phyloP scores from a whole-genome alignment of 805 yeast genomes.

The Cyberlindnera subsufficiens region DNA sequence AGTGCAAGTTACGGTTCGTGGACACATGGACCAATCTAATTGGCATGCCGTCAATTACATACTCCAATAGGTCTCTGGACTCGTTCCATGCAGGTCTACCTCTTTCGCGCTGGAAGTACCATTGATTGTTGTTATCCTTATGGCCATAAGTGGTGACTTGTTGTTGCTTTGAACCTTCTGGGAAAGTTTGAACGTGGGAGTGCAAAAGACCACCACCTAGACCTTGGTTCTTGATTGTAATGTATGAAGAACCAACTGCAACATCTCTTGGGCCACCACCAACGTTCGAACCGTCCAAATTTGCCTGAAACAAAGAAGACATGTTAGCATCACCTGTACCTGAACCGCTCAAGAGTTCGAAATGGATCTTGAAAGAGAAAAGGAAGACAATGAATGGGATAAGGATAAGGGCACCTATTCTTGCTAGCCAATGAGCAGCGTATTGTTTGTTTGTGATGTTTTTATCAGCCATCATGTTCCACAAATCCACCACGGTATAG shows the following conservation, averaged over 20 bases:
- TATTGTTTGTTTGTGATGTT: slow-evolving; percentile 45
- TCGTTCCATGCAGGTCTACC: slow-evolving; percentile 29
- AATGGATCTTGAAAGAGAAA: slow-evolving; percentile 67
- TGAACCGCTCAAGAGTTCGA: slow-evolving; percentile 62
- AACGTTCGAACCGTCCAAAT: slow-evolving; percentile 59
- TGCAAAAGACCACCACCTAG: slow-evolving; percentile 69
- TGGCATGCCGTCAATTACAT: slow-evolving; percentile 49
- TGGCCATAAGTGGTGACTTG: slow-evolving; percentile 77
- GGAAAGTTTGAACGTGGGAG: slow-evolving; percentile 67
- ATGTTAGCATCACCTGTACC: slow-evolving; percentile 81
- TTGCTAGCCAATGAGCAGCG: slow-evolving; percentile 57
- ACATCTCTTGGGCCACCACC: slow-evolving; percentile 64
- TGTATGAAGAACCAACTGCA: slow-evolving; percentile 44
- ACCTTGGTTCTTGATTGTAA: slow-evolving; percentile 56
- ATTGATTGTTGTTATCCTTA: slow-evolving; percentile 68
- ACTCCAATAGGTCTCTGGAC: slow-evolving; percentile 21
- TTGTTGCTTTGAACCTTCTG: slow-evolving; percentile 72
- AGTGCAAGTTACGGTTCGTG: slow-evolving; percentile 64
- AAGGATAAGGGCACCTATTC: slow-evolving; percentile 56
- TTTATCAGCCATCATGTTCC: slow-evolving; percentile 75
- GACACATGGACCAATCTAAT: slow-evolving; percentile 58
- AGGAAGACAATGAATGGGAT: slow-evolving; percentile 61
- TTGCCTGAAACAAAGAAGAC: slow-evolving; percentile 80
- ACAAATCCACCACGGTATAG: slow-evolving; percentile 81
- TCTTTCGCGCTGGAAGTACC: slow-evolving; percentile 58